Conservation (phyloP, 2,329 filamentous ascomycete genomes). For the Verticillium albo-atrum region DNA sequence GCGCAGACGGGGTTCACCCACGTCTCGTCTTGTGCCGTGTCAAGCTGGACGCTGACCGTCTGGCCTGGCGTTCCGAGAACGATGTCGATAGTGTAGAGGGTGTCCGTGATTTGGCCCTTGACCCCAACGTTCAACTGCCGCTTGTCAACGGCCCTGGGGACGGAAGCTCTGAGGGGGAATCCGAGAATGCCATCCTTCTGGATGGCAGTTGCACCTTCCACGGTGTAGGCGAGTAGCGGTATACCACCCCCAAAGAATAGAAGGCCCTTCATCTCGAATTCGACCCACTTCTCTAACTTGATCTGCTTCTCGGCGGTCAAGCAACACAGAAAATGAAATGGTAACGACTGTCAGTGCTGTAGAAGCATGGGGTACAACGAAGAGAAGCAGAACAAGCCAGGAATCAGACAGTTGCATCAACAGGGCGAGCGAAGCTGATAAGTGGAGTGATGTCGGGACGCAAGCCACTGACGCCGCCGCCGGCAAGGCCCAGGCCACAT, state of each 20-base stretch:
- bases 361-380: background rate
- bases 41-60: slow-evolving; percentile 31
- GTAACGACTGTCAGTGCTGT: background rate
- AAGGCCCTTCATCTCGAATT: background rate
- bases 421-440: background rate
- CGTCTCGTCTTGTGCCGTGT: slow-evolving; percentile 35
- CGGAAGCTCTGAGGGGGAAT: background rate
- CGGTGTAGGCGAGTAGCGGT: background rate
- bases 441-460: too few relatives aligned
- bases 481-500: too few relatives aligned
- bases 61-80: slow-evolving; percentile 32
- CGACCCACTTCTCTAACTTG: background rate
- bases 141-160: slow-evolving; percentile 4
- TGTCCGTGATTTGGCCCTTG: slow-evolving; percentile 21
- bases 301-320: background rate
- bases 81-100: slow-evolving; percentile 31
- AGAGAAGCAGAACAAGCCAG: background rate
- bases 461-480: too few relatives aligned
- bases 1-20: slow-evolving; percentile 37
- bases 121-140: slow-evolving; percentile 22
- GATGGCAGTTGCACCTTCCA: background rate
- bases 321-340: background rate
- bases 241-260: background rate
- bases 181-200: background rate
- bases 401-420: background rate